Evolutionary conservation across 208 protist genomes (phyloP).

Genomic region (Porcisia deanei): DNA sequence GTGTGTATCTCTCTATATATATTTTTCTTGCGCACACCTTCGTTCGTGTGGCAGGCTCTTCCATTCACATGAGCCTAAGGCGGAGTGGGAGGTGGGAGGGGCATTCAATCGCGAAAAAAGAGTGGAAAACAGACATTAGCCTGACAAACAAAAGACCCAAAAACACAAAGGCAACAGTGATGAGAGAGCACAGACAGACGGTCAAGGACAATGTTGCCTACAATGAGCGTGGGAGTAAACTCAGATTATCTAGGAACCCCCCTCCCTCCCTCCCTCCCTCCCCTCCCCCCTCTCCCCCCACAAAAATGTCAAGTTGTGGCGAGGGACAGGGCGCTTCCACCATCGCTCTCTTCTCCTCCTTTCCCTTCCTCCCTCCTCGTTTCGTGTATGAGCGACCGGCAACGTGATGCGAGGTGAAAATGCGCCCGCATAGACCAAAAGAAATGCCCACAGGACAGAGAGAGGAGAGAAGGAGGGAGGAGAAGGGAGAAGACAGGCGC

Average conservation of each 20-base stretch:
- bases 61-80: background rate
- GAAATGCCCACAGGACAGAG: background rate
- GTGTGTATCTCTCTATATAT: too few relatives aligned
- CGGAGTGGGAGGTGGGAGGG: background rate
- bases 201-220: background rate
- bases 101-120: background rate
- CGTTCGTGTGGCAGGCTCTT: background rate
- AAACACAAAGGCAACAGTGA: background rate
- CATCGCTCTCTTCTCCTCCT: background rate
- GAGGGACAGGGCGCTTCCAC: background rate
- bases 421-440: background rate
- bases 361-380: background rate
- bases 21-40: background rate
- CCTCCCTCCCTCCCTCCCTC: too few relatives aligned
- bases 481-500: background rate
- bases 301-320: background rate
- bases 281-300: too few relatives aligned
- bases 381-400: background rate
- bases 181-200: background rate
- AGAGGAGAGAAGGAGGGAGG: background rate
- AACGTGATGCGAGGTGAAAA: background rate
- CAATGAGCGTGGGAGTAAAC: background rate
- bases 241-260: background rate
- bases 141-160: background rate
- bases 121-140: background rate